phyloP scores from a whole-genome alignment of 106 monocot species.

The Dioscorea dumetorum region DNA sequence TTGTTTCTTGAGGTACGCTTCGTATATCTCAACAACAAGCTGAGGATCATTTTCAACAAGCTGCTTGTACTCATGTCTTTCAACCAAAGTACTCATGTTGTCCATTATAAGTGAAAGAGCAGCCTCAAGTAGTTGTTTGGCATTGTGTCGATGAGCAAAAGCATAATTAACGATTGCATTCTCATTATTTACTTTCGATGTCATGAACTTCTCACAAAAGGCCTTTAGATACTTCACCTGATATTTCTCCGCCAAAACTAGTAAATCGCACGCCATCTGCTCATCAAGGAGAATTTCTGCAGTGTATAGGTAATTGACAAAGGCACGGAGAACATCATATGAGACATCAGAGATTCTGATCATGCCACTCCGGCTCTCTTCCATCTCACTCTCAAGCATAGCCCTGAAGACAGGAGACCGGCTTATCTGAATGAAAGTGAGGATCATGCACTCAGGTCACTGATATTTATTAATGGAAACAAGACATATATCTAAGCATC shows the following conservation, averaged over 20 bases:
- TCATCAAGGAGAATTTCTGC: slow-evolving; percentile 84
- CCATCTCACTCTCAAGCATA: slow-evolving; percentile 93
- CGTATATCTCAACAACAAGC: slow-evolving; percentile 70
- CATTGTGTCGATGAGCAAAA: slow-evolving; percentile 73
- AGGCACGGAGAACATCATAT: slow-evolving; percentile 69
- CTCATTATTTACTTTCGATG: slow-evolving; percentile 78
- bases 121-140: slow-evolving; percentile 58
- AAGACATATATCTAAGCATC: too few relatives aligned
- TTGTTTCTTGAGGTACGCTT: slow-evolving; percentile 54
- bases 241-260: slow-evolving; percentile 83
- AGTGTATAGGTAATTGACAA: slow-evolving; percentile 85
- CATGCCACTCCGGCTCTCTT: slow-evolving; percentile 73
- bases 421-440: slow-evolving; percentile 45
- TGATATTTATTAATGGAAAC: background rate
- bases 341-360: slow-evolving; percentile 79
- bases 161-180: slow-evolving; percentile 63
- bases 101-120: slow-evolving; percentile 64
- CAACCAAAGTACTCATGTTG: slow-evolving; percentile 60
- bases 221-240: slow-evolving; percentile 88
- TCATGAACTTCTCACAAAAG: slow-evolving; percentile 86
- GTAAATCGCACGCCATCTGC: slow-evolving; percentile 62
- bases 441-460: background rate
- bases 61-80: slow-evolving; percentile 55
- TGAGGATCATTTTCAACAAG: slow-evolving; percentile 80
- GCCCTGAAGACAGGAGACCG: slow-evolving; percentile 90